Evolutionary conservation across 2,329 filamentous ascomycete species (phyloP).

Genomic region (Calonectria fujianensis): DNA sequence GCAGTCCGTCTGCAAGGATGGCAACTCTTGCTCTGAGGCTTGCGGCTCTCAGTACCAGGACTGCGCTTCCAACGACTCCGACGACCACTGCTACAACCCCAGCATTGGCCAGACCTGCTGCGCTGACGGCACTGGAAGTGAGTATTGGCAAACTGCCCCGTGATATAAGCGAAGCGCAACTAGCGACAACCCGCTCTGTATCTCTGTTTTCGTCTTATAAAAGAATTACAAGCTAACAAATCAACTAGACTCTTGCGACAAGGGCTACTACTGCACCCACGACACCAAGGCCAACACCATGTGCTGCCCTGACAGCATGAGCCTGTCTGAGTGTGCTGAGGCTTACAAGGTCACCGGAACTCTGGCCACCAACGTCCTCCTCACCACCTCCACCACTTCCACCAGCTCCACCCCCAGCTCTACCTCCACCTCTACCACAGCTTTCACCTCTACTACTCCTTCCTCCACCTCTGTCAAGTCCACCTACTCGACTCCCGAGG

Average conservation of each 20-base stretch:
- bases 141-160: conserved; percentile 53
- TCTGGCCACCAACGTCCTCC: conserved; percentile 62
- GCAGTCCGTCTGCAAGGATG: conserved; percentile 68
- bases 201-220: neutral
- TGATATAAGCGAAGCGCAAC: neutral
- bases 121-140: conserved; percentile 74
- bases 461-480: conserved; percentile 46
- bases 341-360: conserved; percentile 70
- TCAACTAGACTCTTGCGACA: conserved; percentile 73
- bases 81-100: conserved; percentile 76
- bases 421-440: conserved; percentile 55
- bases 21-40: conserved; percentile 72
- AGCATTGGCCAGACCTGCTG: conserved; percentile 73
- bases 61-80: conserved; percentile 69
- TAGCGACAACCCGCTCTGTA: neutral
- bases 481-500: conserved; percentile 46
- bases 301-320: conserved; percentile 76
- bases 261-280: conserved; percentile 78
- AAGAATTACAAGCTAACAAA: conserved; percentile 40
- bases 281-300: conserved; percentile 70
- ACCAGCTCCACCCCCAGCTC: conserved; percentile 52
- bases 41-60: conserved; percentile 71
- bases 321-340: conserved; percentile 72
- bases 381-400: conserved; percentile 55
- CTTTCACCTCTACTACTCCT: conserved; percentile 46